phyloP scores from a whole-genome alignment of 805 yeast species.

The Peterozyma toletana region DNA sequence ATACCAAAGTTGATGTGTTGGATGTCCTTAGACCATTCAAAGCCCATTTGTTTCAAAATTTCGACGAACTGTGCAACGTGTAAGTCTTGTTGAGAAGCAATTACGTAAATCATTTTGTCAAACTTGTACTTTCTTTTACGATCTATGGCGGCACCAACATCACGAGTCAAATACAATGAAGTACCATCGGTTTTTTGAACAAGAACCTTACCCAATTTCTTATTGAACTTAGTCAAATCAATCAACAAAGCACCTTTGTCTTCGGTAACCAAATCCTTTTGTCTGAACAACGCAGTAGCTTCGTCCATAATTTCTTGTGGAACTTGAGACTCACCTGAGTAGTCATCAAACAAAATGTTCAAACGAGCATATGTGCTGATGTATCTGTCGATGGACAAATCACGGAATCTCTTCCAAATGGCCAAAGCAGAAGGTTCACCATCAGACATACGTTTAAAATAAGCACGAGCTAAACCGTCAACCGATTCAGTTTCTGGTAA shows the following conservation, averaged over 20 bases:
- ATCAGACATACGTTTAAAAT: slow-evolving; percentile 86
- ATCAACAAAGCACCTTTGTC: slow-evolving; percentile 89
- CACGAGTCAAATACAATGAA: slow-evolving; percentile 88
- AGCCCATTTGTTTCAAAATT: slow-evolving; percentile 84
- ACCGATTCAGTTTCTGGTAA: slow-evolving; percentile 41
- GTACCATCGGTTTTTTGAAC: slow-evolving; percentile 96
- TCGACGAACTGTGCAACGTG: slow-evolving; percentile 93
- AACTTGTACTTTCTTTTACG: slow-evolving; percentile 80
- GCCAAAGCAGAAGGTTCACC: slow-evolving; percentile 77
- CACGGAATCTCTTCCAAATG: slow-evolving; percentile 85
- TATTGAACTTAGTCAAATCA: slow-evolving; percentile 77
- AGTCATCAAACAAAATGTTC: slow-evolving; percentile 80
- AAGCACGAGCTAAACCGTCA: slow-evolving; percentile 79
- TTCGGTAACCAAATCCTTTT: slow-evolving; percentile 66
- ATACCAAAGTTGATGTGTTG: slow-evolving; percentile 91
- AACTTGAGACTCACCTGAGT: slow-evolving; percentile 96
- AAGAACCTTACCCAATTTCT: slow-evolving; percentile 87
- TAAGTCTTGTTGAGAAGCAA: slow-evolving; percentile 94
- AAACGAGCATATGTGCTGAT: slow-evolving; percentile 84
- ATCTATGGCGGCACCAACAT: slow-evolving; percentile 91
- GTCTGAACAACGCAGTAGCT: slow-evolving; percentile 56
- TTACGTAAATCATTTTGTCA: slow-evolving; percentile 93
- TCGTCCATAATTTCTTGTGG: slow-evolving; percentile 61
- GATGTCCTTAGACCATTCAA: slow-evolving; percentile 75
- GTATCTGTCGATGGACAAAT: slow-evolving; percentile 81